Base-by-base conservation (phyloP, 2,329 filamentous ascomycete species). In the Penicillium sp. region DNA sequence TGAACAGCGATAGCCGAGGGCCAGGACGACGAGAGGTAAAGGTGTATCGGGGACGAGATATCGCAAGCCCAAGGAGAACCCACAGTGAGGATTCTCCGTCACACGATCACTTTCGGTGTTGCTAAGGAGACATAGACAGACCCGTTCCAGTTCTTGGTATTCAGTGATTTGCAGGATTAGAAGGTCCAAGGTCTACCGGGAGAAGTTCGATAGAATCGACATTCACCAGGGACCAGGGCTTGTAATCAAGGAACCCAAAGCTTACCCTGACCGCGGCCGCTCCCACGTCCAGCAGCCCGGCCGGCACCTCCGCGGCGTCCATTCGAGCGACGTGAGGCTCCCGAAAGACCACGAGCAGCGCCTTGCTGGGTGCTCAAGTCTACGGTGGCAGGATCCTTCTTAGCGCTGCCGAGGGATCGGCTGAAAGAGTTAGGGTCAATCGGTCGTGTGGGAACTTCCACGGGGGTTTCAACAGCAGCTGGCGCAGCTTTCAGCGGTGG, bases 381-480 rank as follows among this genome's bases (percentile, higher is more conserved):
- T 28, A 66, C 56, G 2, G 58, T 53, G n/a, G 43, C 24, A 4
- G 58, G 48, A 27, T 52, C 51, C 48, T 68, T 71, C 26, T 52
- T 45, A 11, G 57, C 45, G 13, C 55, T 54, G 9, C 63, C 65
- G 29, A 71, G 60, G 25, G 66, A 67, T 13, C 73, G 71, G 52
- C 69, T 74, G 53, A 75, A 75, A 1, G 73, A 75, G 55, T 75
- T 66, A 1, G 73, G 73, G 45, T 75, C 73, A 39, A 75, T 75
- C 9, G 73, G 73, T 46, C 71, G 64, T 3, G 71, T 71, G 1
- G 73, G 73, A 12, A 75, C 66, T 51, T 73, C 72, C 13, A 72
- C 60, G 1, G 61, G 53, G n/a, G 54, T 55, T 43, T 70, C 67
- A 3, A 49, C 56, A 24, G 59, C 53, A 7, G 58, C 49, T 12